Conservation (phyloP, 208 protist genomes). For the Endotrypanum monterogeii region DNA sequence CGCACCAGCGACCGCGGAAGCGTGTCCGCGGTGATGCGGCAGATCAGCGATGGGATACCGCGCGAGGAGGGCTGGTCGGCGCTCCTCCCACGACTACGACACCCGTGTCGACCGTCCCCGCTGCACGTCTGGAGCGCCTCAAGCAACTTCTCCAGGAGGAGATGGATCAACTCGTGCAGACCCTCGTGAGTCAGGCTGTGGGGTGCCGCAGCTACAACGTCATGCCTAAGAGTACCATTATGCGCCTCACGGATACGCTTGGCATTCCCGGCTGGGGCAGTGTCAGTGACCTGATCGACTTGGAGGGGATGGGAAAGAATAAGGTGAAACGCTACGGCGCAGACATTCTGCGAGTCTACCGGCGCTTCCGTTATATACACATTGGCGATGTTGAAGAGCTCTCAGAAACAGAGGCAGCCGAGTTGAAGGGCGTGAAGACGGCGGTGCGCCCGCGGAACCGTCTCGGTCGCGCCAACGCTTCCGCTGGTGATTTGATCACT, state of each 20-base stretch:
- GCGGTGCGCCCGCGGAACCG: conserved; percentile 46
- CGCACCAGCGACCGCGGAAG: conserved; percentile 14
- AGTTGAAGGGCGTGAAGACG: conserved; percentile 54
- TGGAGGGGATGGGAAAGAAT: conserved; percentile 88
- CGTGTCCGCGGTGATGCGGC: conserved; percentile 16
- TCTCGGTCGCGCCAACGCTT: conserved; percentile 32
- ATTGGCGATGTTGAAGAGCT: conserved; percentile 85
- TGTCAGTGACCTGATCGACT: conserved; percentile 68
- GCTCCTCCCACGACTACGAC: conserved; percentile 1
- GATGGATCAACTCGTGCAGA: conserved; percentile 74
- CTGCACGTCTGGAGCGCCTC: conserved; percentile 52
- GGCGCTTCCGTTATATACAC: conserved; percentile 72
- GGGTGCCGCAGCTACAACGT: conserved; percentile 86
- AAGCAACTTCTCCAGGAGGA: conserved; percentile 52
- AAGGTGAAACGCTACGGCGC: conserved; percentile 87
- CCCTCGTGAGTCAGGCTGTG: conserved; percentile 70
- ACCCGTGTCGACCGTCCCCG: conserved; percentile 37
- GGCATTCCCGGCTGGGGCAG: conserved; percentile 64
- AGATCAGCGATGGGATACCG: neutral
- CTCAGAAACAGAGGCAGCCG: conserved; percentile 48
- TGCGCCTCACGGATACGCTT: conserved; percentile 73
- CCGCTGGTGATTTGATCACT: conserved; percentile 17
- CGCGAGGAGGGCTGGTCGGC: neutral
- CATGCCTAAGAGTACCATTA: conserved; percentile 81
- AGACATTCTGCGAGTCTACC: conserved; percentile 76